phyloP scores from a whole-genome alignment of 2,329 filamentous ascomycete genomes.

The Blastomyces parvus region DNA sequence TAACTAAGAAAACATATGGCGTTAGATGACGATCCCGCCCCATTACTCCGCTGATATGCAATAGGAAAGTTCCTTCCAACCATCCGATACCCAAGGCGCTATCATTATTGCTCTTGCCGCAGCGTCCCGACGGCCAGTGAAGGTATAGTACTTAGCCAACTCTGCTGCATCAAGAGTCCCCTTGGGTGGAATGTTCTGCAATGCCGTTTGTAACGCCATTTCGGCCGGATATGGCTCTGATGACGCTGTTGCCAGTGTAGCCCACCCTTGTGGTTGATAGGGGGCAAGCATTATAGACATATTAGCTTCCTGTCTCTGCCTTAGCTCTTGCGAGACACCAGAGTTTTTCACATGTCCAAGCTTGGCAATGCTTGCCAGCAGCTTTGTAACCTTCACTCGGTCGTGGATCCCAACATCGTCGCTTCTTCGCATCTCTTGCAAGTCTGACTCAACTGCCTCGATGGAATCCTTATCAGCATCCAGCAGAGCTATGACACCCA shows the following conservation, averaged over 20 bases:
- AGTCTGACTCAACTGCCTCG: conserved; percentile 69
- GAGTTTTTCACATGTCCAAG: conserved; percentile 42
- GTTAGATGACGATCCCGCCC: not conserved
- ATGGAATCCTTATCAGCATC: conserved; percentile 70
- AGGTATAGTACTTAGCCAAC: conserved; percentile 62
- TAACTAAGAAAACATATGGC: not conserved
- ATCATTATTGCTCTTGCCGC: conserved; percentile 68
- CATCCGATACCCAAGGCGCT: conserved; percentile 64
- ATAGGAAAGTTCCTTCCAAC: conserved; percentile 48
- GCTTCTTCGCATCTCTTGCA: conserved; percentile 61
- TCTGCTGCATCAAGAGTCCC: conserved; percentile 60
- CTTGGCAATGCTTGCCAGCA: conserved; percentile 64
- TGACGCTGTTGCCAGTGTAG: conserved; percentile 55
- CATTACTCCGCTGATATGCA: conserved; percentile 20
- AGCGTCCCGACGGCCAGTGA: conserved; percentile 61
- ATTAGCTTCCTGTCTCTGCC: conserved; percentile 56
- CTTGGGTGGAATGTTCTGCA: conserved; percentile 61
- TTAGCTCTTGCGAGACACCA: conserved; percentile 35
- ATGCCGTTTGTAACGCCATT: conserved; percentile 74
- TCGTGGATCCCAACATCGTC: conserved; percentile 55
- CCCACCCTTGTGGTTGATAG: conserved; percentile 70
- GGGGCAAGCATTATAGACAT: conserved; percentile 74
- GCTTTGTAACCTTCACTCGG: conserved; percentile 59
- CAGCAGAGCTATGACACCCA: conserved; percentile 74
- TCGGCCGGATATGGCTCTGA: conserved; percentile 51